A percentile compares a stretch with the other conserved stretches of the same genome.
Evolutionary conservation across 768 basidiomycete species (phyloP).

Genomic region (Sutorius australiensis): DNA sequence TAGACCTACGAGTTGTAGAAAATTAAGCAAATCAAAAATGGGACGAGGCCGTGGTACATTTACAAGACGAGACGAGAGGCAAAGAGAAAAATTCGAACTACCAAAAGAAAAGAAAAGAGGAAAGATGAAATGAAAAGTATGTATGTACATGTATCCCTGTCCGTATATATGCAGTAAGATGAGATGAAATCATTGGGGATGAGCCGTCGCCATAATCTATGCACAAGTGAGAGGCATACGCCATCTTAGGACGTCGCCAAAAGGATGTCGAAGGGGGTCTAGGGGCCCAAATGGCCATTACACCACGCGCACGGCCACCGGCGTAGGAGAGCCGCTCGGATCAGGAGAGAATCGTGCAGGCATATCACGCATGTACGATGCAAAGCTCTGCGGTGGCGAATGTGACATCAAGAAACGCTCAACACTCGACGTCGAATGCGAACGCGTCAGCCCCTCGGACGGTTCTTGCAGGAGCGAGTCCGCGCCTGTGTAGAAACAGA

Average conservation of each 20-base stretch:
- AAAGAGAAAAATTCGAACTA: not conserved
- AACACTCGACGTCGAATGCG: conserved; percentile 52
- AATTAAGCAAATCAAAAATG: not conserved
- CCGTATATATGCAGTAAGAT: not conserved
- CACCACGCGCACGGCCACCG: conserved; percentile 18
- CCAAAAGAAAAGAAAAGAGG: not conserved
- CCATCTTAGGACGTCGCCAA: not conserved
- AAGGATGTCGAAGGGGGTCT: not conserved
- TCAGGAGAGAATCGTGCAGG: conserved; percentile 25
- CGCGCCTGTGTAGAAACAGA: conserved; percentile 77
- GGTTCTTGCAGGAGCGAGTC: conserved; percentile 34
- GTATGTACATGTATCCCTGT: not conserved
- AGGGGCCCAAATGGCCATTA: conserved; percentile 14
- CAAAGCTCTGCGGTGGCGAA: conserved; percentile 29
- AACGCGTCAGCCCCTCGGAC: conserved; percentile 32
- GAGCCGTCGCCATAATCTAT: not conserved
- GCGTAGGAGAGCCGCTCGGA: conserved; percentile 27
- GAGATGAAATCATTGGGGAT: not conserved
- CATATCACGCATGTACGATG: conserved; percentile 16
- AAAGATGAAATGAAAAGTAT: not conserved
- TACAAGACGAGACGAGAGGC: conserved; percentile 13
- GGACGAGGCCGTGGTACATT: not conserved
- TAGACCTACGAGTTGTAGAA: not conserved
- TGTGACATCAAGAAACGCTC: conserved; percentile 45
- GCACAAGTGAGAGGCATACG: not conserved